Conservation (phyloP, 331 rosid genomes). For the Dryas integrifolia region DNA sequence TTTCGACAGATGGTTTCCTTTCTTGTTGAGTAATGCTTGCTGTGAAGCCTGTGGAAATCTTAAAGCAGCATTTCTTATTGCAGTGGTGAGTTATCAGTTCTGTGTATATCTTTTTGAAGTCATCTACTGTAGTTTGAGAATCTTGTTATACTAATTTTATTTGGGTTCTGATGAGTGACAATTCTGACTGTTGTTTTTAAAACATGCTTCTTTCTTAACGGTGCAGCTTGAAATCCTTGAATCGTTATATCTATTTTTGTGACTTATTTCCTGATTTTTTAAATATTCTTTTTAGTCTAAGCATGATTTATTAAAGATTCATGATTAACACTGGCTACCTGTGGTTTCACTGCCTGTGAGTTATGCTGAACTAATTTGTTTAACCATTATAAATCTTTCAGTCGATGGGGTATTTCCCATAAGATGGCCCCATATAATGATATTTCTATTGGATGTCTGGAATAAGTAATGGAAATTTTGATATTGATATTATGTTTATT, state of each 20-base stretch:
- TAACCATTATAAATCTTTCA: neutral
- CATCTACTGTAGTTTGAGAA: neutral
- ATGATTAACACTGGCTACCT: neutral
- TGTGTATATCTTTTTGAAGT: neutral
- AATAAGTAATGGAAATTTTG: neutral
- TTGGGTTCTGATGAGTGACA: neutral
- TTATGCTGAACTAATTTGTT: neutral
- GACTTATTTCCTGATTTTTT: slow-evolving; percentile 1
- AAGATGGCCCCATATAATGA: neutral
- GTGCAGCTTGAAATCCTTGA: slow-evolving; percentile 2
- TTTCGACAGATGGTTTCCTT: slow-evolving; percentile 89
- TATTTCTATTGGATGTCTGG: neutral
- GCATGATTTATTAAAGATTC: neutral
- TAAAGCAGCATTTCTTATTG: slow-evolving; percentile 96
- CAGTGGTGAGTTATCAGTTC: slow-evolving; percentile 68
- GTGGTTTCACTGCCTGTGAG: neutral
- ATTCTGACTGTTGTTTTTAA: neutral
- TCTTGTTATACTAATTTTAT: neutral
- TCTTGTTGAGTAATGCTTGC: slow-evolving; percentile 79
- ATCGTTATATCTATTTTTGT: neutral
- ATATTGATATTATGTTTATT: neutral
- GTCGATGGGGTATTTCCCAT: neutral
- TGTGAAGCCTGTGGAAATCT: slow-evolving; percentile 99
- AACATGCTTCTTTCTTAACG: neutral
- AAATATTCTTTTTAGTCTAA: neutral